Conservation (phyloP, 441 rosid genomes). For the Erodium moschatum region DNA sequence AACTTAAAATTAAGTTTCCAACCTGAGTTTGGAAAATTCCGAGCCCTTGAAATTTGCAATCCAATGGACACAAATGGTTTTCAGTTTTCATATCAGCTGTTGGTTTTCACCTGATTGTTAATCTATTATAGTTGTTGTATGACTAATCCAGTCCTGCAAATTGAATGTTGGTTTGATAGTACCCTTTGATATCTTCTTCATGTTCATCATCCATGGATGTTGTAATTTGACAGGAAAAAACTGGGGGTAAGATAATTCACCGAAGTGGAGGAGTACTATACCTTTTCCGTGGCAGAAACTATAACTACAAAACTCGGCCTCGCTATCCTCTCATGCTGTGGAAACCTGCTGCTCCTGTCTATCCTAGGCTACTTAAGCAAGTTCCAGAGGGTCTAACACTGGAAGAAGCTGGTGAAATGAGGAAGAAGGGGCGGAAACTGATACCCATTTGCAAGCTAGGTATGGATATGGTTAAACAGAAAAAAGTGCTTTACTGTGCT, state of each 20-base stretch:
- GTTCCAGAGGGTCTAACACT: slow-evolving; percentile 62
- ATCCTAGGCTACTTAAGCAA: slow-evolving; percentile 61
- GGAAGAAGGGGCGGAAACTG: slow-evolving; percentile 62
- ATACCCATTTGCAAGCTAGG: slow-evolving; percentile 78
- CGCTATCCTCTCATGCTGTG: slow-evolving; percentile 88
- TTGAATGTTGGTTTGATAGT: not conserved
- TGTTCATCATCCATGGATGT: slow-evolving; percentile 12
- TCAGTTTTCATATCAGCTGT: too few species aligned
- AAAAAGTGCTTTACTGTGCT: not conserved
- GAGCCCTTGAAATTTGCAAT: too few species aligned
- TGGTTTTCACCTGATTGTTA: too few species aligned
- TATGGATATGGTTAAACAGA: slow-evolving; percentile 21
- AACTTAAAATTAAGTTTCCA: too few species aligned
- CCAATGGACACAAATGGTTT: too few species aligned
- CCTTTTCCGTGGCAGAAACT: slow-evolving; percentile 86
- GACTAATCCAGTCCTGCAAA: not conserved
- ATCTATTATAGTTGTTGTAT: not conserved
- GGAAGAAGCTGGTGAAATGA: slow-evolving; percentile 62
- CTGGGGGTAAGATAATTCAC: slow-evolving; percentile 79
- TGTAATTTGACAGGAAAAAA: slow-evolving; percentile 51
- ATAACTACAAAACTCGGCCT: slow-evolving; percentile 65
- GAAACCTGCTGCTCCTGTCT: slow-evolving; percentile 71
- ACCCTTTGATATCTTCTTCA: not conserved
- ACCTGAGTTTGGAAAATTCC: too few species aligned
- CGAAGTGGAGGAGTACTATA: slow-evolving; percentile 63